phyloP scores from a whole-genome alignment of 495 filamentous ascomycete species.

The Neurospora sp. region DNA sequence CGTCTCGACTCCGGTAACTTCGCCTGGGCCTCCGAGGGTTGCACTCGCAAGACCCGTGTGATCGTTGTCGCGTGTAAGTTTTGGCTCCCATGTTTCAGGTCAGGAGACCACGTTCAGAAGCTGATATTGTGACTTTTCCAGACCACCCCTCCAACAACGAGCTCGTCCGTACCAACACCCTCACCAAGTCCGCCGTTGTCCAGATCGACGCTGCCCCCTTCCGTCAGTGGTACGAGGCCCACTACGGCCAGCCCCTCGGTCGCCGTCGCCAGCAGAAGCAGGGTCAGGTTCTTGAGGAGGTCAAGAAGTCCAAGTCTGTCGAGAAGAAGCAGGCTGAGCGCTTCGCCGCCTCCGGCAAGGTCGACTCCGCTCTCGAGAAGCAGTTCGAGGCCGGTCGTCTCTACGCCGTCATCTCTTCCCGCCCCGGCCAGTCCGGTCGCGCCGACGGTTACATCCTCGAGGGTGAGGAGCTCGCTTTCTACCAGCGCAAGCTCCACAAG shows the following conservation, averaged over 20 bases:
- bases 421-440: constrained; percentile 94
- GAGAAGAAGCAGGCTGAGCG: constrained; percentile 92
- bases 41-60: constrained; percentile 96
- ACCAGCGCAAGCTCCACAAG: constrained; percentile 95
- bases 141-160: constrained; percentile 99
- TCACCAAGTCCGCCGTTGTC: constrained; percentile 96
- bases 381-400: constrained; percentile 98
- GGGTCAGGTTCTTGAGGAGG: constrained; percentile 51
- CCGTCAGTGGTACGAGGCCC: constrained; percentile 99
- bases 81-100: background rate
- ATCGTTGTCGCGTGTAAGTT: constrained; percentile 72
- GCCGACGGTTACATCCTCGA: constrained; percentile 96
- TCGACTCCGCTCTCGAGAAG: constrained; percentile 82
- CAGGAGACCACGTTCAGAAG: background rate
- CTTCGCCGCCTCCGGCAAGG: constrained; percentile 74
- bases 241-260: constrained; percentile 86
- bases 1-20: constrained; percentile 99
- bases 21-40: constrained; percentile 95
- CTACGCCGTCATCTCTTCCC: constrained; percentile 80
- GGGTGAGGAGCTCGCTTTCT: constrained; percentile 99
- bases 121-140: constrained; percentile 5
- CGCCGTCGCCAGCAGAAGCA: constrained; percentile 80
- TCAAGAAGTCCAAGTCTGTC: constrained; percentile 84
- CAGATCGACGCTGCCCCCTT: constrained; percentile 98
- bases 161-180: constrained; percentile 98